Base-by-base conservation (phyloP, 2,329 filamentous ascomycete species). In the Aureobasidium namibiae region DNA sequence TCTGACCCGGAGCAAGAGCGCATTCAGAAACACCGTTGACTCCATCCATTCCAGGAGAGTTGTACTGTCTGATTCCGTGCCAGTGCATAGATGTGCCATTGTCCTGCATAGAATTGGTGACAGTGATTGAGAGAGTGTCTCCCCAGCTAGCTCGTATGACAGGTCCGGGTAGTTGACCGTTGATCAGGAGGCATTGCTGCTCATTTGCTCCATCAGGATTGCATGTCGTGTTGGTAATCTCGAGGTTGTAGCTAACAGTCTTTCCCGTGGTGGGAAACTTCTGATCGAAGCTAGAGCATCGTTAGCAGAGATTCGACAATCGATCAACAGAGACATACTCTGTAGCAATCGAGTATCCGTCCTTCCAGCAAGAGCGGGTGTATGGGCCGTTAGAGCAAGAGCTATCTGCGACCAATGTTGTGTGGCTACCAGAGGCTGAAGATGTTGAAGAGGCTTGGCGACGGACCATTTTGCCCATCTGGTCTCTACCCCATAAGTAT, bases 151-250 rank as follows among this genome's bases (percentile, higher is more conserved):
- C 68, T 48, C 67, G 60, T 56, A 91, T 82, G 11, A 79, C 75
- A 1, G 87, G 88, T 0, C 85, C 88, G 0, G 87, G 87, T 61
- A 82, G 85, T 46, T 82, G 79, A 8, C 81, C 82, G 67, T 88
- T 87, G 67, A 88, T 75, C 34, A 88, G 75, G 61, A 76, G 59
- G 39, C 67, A 68, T 3, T 65, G 41, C 45, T 65, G 62, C 5
- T 65, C 61, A 38, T 61, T 64, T 68, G 70, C 14, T 52, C 75
- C 75, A 65, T 77, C 74, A 1, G 72, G 69, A 48, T 74, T 71
- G 48, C 60, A 67, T 5, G 75, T 76, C 4, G 68, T 68, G 60
- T 66, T 72, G 56, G 61, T 66, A 63, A 65, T 67, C 57, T 63
- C 70, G 60, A 68, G 64, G 34, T 62, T 63, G 63, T 77, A 76